Base-by-base conservation (phyloP, 2,329 filamentous ascomycete genomes). In the Colletotrichum kahawae region DNA sequence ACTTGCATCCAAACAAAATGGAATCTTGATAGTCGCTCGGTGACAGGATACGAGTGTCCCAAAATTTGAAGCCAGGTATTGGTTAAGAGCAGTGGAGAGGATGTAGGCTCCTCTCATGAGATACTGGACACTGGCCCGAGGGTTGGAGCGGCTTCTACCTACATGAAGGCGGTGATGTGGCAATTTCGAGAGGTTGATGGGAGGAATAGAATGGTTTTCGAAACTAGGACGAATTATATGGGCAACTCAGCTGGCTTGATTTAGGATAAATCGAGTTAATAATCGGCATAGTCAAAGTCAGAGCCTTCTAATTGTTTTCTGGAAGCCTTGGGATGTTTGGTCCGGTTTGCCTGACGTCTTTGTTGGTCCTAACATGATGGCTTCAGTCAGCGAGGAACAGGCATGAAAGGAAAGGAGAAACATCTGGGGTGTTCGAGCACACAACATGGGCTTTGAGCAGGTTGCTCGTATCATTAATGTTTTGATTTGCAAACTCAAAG, bases 151-250 rank as follows among this genome's bases (percentile, higher is more conserved):
- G 18, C 12, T n/a, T 48, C 38, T 0, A n/a, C n/a, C 1, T 1
- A 6, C 18, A 7, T n/a, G 18, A 12, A n/a, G 38, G 38, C 5
- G 1, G 9, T n/a, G 3, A 48, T 48, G 18, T 1, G 38, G 12
- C 18, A 18, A n/a, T 1, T n/a, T 48, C 6, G 8, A 2, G 7
- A 8, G 12, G 9, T n/a, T 48, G 4, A 48, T 12, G 38, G 7
- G n/a, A 48, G 3, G 1, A 7, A 48, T 1, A 7, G 0, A n/a
- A 2, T 48, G 18, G 5, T 0, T 12, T 12, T 48, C 10, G 4
- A 43, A 0, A 9, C 3, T 0, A 1, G 18, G 18, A n/a, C 4
- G 9, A 48, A 48, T 9, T 9, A 12, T 9, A 48, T 48, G 38
- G 38, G 38, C 5, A 18, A 48, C 12, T 18, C 18, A n/a, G n/a